Conservation (phyloP, 257 asterid species). For the Solanum pennellii region DNA sequence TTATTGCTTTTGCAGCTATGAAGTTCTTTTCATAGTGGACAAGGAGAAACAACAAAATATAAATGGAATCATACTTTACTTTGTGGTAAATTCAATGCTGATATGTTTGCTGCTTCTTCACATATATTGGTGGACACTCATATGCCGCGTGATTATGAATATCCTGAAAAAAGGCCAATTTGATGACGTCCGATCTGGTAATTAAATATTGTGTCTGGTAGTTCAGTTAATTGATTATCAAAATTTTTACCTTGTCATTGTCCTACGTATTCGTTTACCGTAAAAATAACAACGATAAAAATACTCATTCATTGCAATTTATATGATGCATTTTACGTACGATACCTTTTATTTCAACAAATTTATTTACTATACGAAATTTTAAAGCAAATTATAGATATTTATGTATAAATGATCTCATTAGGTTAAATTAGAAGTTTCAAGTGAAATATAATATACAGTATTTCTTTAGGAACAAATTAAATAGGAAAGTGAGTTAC, state of each 20-base stretch:
- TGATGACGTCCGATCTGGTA: constrained; percentile 18
- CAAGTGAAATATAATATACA: not conserved
- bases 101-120: constrained; percentile 11
- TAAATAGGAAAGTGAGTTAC: not conserved
- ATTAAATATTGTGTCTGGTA: not conserved
- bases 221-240: not conserved
- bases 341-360: not conserved
- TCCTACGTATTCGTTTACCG: fast-evolving
- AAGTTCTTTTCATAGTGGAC: constrained; percentile 2
- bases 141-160: not conserved
- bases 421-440: not conserved
- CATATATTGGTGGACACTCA: constrained; percentile 13
- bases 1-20: constrained; percentile 5
- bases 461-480: not conserved
- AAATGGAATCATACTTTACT: not conserved
- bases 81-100: constrained; percentile 11
- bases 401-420: not conserved
- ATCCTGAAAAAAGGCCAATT: constrained; percentile 11
- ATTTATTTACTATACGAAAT: not conserved
- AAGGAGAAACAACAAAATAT: not conserved
- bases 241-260: not conserved
- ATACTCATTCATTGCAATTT: not conserved
- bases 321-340: not conserved
- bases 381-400: not conserved
- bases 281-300: too few relatives aligned